A percentile compares a stretch with the other conserved stretches of the same genome.
These are phyloP conservation scores for Diplogelasinospora grovesii DNA, from an alignment of 495 filamentous ascomycete genomes.

Conservation along the genomic window DNA sequence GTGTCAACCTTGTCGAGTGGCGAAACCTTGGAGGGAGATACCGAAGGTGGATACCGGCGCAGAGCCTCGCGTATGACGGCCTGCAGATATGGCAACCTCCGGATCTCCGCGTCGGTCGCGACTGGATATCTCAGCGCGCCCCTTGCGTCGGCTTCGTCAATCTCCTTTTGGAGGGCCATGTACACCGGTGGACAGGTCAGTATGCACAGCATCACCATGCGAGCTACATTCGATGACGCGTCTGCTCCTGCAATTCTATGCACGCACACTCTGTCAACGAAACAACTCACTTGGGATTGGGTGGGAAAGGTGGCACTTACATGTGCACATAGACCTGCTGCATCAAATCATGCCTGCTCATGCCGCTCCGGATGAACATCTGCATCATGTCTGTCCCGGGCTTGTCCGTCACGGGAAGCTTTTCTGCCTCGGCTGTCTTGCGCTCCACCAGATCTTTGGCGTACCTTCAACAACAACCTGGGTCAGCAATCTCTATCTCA, in stretches of 20 bases:
- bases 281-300: neutral
- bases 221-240: constrained; percentile 42
- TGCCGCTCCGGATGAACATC: constrained; percentile 34
- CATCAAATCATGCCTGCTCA: constrained; percentile 22
- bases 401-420: no score
- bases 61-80: constrained; percentile 42
- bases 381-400: constrained; percentile 31
- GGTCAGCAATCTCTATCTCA: constrained; percentile 14
- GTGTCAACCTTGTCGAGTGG: no score
- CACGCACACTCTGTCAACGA: neutral
- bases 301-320: constrained; percentile 18
- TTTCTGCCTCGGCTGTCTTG: no score
- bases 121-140: constrained; percentile 23
- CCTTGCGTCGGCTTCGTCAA: constrained; percentile 34
- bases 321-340: constrained; percentile 18
- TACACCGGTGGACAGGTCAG: constrained; percentile 40
- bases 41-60: constrained; percentile 37
- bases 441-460: no score
- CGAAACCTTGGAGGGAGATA: constrained; percentile 42
- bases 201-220: constrained; percentile 45
- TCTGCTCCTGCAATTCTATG: constrained; percentile 6
- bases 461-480: no score
- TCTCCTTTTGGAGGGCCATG: constrained; percentile 49
- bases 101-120: constrained; percentile 28
- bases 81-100: constrained; percentile 39